Evolutionary conservation across 2,329 filamentous ascomycete genomes (phyloP), one percentile per base, ranked within the genome.

Genomic region (Arthroderma sp.): DNA sequence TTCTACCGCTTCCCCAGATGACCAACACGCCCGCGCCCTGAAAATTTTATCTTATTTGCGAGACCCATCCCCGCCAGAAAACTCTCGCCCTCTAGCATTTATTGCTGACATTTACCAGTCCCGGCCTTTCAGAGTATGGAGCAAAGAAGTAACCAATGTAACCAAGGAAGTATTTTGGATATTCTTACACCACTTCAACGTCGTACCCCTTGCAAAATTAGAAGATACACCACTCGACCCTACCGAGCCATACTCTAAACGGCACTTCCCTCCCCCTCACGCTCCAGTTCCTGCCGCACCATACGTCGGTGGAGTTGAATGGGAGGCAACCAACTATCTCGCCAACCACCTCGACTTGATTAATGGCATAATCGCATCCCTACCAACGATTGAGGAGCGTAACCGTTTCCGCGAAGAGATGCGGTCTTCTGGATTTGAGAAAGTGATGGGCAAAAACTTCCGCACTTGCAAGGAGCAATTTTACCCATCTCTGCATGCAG

Each of bases 131-230:
- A 83, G 86, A 31, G 77, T 94, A 2, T 98, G 89, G 89, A 86
- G 82, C 65, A 91, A 88, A 62, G 91, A 98, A 65, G 79, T 89
- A 11, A 81, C 81, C 48, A 88, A 84, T 55, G 89, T 96, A 40
- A 94, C 88, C 36, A 95, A 95, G 63, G 89, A 98, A 62, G 89
- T 96, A 29, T 98, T 98, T 61, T 98, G 89, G 89, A 96, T 96
- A 60, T 98, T 96, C 67, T 73, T 96, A 44, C 89, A 96, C 64
- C 84, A 94, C 54, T 72, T 94, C 47, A 96, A 96, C 56, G 81
- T 95, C 38, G 75, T 96, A 33, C 74, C 85, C 30, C 49, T 58
- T 43, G 56, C 63, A 39, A 52, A 57, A 27, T 58, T 60, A 4
- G 57, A 62, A 30, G 28, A 57, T 45, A 51, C 54, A 39, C 57